These are phyloP conservation scores for Starmerella khaoyaiensis DNA, from an alignment of 805 yeast species.

Conservation along the genomic window DNA sequence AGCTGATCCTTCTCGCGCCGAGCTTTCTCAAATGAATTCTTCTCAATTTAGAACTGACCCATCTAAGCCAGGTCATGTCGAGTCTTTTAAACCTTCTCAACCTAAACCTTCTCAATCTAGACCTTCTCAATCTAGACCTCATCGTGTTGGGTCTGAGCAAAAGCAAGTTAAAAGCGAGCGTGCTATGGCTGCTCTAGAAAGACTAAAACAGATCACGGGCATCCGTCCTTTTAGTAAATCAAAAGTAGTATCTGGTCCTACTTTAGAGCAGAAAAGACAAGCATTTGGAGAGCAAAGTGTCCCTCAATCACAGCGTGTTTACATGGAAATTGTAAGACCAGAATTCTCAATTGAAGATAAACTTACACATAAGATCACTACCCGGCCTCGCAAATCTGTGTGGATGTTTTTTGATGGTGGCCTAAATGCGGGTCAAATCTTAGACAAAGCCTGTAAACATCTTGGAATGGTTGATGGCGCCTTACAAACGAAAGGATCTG, in stretches of 20 bases:
- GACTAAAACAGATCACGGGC: conserved; percentile 11
- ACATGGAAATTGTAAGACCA: conserved; percentile 25
- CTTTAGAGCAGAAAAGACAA: conserved; percentile 7
- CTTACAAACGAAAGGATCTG: not conserved
- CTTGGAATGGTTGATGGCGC: conserved; percentile 16
- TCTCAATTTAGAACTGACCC: not conserved
- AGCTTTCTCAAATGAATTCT: not conserved
- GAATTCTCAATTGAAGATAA: conserved; percentile 16
- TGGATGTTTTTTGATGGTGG: conserved; percentile 21
- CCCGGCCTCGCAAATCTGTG: conserved; percentile 20
- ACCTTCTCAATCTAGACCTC: not conserved
- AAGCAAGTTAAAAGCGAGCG: conserved; percentile 9
- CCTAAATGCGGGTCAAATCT: conserved; percentile 20
- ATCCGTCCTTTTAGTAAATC: not conserved
- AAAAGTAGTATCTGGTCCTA: not conserved
- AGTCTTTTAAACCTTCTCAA: not conserved
- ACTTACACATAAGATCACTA: conserved; percentile 12
- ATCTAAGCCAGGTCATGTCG: not conserved
- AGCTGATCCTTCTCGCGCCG: too few species aligned
- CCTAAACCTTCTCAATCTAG: not conserved
- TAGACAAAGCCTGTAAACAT: conserved; percentile 21
- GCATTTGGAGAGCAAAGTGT: conserved; percentile 32
- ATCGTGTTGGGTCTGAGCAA: conserved; percentile 2
- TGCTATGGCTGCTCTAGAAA: conserved; percentile 14
- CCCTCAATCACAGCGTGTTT: conserved; percentile 26